A percentile compares a stretch with the other conserved stretches of the same genome.
phyloP scores from a whole-genome alignment of 2,329 filamentous ascomycete species.

The Seiridium unicorne region DNA sequence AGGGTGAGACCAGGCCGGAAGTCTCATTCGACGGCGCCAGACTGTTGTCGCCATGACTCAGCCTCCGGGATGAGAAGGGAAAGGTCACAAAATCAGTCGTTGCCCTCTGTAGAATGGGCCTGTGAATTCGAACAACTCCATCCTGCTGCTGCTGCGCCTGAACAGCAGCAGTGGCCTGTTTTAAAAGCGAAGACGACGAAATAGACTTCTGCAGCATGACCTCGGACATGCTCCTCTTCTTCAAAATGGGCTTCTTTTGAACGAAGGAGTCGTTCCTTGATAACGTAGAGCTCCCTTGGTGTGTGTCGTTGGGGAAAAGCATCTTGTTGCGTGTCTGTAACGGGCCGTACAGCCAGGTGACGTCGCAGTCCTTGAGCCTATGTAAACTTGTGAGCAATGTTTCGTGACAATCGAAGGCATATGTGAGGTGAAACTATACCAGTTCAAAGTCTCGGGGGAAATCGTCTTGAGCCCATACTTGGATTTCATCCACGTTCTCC shows the following conservation, averaged over 20 bases:
- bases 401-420: neutral
- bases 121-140: constrained; percentile 43
- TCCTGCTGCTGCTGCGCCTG: constrained; percentile 76
- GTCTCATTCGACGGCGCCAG: constrained; percentile 66
- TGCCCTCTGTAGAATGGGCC: constrained; percentile 59
- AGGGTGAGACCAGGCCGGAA: constrained; percentile 65
- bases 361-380: constrained; percentile 95
- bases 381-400: constrained; percentile 24
- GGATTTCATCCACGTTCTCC: constrained; percentile 94
- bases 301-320: constrained; percentile 44
- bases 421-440: constrained; percentile 54
- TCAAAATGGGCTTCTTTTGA: constrained; percentile 87
- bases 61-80: constrained; percentile 59
- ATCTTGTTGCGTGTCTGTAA: constrained; percentile 70
- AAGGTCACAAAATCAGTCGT: constrained; percentile 69
- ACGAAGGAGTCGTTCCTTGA: constrained; percentile 64
- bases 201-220: constrained; percentile 88
- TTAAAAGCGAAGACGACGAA: constrained; percentile 83
- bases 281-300: constrained; percentile 38
- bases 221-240: constrained; percentile 95
- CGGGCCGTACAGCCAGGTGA: constrained; percentile 96
- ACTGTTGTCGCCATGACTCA: constrained; percentile 62
- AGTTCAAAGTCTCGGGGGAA: constrained; percentile 89
- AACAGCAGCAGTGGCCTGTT: constrained; percentile 83
- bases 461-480: constrained; percentile 86